Conservation (phyloP, 352 stramenopile genomes). For the Phytopythium boreale region DNA sequence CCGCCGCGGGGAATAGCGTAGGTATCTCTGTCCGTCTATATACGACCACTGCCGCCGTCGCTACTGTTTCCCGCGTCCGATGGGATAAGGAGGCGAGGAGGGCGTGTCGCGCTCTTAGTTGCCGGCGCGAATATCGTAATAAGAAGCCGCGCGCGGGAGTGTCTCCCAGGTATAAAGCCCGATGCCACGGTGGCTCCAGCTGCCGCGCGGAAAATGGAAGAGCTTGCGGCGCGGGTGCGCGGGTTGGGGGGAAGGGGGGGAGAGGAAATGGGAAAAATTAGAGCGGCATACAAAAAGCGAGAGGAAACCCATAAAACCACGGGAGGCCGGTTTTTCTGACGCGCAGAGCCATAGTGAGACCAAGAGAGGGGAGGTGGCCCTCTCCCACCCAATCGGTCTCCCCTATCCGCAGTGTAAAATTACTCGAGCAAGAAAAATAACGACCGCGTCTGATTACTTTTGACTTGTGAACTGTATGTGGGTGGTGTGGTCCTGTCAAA, state of each 20-base stretch:
- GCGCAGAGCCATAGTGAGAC: background rate
- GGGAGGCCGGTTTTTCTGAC: too few species aligned
- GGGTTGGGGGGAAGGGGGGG: too few species aligned
- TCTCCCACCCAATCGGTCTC: conserved; percentile 1
- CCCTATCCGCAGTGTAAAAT: background rate
- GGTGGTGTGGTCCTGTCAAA: background rate
- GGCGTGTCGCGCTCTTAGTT: too few species aligned
- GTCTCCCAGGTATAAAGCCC: background rate
- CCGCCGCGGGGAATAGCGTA: too few species aligned
- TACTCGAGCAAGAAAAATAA: background rate
- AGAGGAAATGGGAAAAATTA: background rate
- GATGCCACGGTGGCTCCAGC: background rate
- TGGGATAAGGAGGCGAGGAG: too few species aligned
- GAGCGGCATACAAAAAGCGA: background rate
- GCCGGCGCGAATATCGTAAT: conserved; percentile 1
- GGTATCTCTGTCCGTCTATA: too few species aligned
- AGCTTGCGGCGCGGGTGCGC: background rate
- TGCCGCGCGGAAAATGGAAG: background rate
- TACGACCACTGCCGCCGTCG: too few species aligned
- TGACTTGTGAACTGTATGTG: background rate
- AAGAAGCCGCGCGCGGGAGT: background rate
- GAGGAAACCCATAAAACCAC: background rate
- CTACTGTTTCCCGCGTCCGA: background rate
- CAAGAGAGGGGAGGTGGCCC: background rate
- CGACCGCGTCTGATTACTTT: conserved; percentile 1